Percentiles rank a stretch among this genome's conserved stretches.
Conservation (phyloP, 441 rosid genomes). For the Jatropha multifida region DNA sequence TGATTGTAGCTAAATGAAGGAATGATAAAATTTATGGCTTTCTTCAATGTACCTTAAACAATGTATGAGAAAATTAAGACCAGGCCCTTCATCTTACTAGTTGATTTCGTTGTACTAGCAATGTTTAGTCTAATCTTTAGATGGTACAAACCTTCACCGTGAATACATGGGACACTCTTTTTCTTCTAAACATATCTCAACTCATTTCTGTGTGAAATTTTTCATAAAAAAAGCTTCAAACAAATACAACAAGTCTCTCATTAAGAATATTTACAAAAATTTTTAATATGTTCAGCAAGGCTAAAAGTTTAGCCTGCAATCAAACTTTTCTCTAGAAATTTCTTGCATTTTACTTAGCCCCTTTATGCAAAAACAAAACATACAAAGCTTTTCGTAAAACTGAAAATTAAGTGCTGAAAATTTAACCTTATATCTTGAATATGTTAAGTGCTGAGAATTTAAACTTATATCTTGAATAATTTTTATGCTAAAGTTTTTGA, state of each 20-base stretch:
- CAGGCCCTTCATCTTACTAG: background rate
- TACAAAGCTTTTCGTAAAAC: too few species aligned
- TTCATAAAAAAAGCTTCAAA: background rate
- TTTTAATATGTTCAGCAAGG: background rate
- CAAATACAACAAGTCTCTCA: background rate
- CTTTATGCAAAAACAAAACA: background rate
- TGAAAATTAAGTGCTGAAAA: too few species aligned
- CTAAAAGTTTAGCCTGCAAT: background rate
- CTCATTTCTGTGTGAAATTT: background rate
- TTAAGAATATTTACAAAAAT: background rate
- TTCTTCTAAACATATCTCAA: background rate
- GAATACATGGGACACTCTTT: background rate
- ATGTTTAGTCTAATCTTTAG: background rate
- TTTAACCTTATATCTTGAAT: too few species aligned
- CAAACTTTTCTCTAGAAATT: background rate
- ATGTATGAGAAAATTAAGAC: background rate
- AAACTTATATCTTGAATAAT: too few species aligned
- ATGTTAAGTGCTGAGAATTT: too few species aligned
- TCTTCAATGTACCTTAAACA: background rate
- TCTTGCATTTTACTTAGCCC: background rate
- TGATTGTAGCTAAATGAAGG: background rate
- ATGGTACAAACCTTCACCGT: background rate
- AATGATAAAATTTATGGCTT: background rate
- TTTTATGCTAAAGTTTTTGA: too few species aligned
- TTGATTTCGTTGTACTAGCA: background rate